A percentile compares a stretch with the other conserved stretches of the same genome.
Conservation (phyloP, 805 yeast species). For the Yarrowia deformans region DNA sequence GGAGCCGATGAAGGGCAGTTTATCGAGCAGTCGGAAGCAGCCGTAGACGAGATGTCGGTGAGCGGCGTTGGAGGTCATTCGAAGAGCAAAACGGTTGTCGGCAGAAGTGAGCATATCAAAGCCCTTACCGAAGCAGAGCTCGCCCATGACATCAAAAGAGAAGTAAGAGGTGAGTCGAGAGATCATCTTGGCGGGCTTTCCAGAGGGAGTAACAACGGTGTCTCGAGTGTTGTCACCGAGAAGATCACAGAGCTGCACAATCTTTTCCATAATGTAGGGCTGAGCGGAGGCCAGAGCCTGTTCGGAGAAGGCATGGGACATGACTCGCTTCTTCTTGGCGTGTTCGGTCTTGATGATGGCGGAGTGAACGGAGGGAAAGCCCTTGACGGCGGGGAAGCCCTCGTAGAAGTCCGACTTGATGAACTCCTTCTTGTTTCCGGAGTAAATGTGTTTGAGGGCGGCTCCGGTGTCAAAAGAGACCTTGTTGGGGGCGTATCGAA, state of each 20-base stretch:
- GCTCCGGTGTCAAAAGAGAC: conserved; percentile 41
- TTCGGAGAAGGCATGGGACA: conserved; percentile 42
- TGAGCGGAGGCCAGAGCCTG: conserved; percentile 41
- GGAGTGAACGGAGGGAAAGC: conserved; percentile 42
- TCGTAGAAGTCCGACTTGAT: conserved; percentile 42
- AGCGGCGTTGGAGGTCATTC: conserved; percentile 42
- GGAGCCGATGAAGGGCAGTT: conserved; percentile 40
- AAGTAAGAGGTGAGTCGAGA: conserved; percentile 40
- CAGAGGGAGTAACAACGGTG: conserved; percentile 35
- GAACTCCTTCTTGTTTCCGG: conserved; percentile 39
- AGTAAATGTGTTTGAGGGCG: conserved; percentile 42
- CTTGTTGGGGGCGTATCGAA: conserved; percentile 42
- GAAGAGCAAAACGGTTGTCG: conserved; percentile 41
- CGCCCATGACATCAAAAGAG: conserved; percentile 43
- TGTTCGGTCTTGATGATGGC: conserved; percentile 42
- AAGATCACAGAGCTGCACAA: conserved; percentile 40
- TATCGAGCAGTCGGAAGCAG: conserved; percentile 39
- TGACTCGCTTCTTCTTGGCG: conserved; percentile 42
- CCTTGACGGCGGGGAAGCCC: conserved; percentile 43
- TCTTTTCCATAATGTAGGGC: conserved; percentile 41
- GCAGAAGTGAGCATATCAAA: conserved; percentile 41
- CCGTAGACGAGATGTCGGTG: conserved; percentile 42
- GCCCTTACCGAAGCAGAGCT: conserved; percentile 42
- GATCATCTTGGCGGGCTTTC: conserved; percentile 42
- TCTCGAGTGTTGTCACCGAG: conserved; percentile 41